Evolutionary conservation across 129 eudicot species (phyloP).

Genomic region (Helichrysum umbraculigerum): DNA sequence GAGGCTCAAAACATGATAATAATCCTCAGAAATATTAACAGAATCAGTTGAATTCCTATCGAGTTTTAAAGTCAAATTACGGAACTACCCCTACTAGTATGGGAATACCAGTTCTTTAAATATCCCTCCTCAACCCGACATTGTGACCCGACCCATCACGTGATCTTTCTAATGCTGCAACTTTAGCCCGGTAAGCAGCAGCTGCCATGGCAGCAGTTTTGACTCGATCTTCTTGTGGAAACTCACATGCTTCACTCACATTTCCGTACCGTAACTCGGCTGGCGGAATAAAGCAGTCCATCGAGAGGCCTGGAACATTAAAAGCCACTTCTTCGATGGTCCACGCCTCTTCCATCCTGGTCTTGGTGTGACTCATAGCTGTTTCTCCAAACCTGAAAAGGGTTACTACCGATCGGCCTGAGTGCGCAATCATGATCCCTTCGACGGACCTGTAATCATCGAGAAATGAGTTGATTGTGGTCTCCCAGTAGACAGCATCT

Average conservation of each 20-base stretch:
- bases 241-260: constrained; percentile 57
- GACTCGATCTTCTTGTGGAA: constrained; percentile 52
- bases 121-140: constrained; percentile 47
- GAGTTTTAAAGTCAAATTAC: constrained; percentile 29
- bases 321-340: constrained; percentile 95
- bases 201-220: constrained; percentile 58
- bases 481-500: constrained; percentile 97
- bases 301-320: constrained; percentile 80
- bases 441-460: constrained; percentile 89
- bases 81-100: constrained; percentile 38
- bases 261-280: constrained; percentile 66
- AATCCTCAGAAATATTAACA: constrained; percentile 44
- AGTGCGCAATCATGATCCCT: constrained; percentile 95
- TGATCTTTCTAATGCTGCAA: constrained; percentile 54
- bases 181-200: constrained; percentile 74
- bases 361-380: constrained; percentile 94
- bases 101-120: constrained; percentile 18
- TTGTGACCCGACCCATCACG: constrained; percentile 38
- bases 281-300: constrained; percentile 91
- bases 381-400: constrained; percentile 95
- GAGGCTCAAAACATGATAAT: constrained; percentile 22
- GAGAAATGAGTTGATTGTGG: constrained; percentile 85
- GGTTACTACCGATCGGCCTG: constrained; percentile 88
- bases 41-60: constrained; percentile 39
- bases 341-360: constrained; percentile 95